phyloP scores from a whole-genome alignment of 331 rosid genomes.

The Quercus lobata region DNA sequence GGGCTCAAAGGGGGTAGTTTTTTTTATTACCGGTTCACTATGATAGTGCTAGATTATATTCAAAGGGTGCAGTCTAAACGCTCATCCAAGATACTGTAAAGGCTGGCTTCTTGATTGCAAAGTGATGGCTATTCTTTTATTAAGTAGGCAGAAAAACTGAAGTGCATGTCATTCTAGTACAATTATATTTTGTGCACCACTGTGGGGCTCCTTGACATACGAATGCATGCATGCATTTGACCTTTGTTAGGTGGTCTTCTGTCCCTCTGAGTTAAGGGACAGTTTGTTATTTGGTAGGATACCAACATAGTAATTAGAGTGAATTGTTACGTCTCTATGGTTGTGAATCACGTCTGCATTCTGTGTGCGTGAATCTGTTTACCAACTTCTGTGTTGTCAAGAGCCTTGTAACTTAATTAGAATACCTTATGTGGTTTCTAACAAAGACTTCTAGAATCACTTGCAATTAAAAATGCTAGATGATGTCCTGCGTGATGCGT shows the following conservation, averaged over 20 bases:
- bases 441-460: no score
- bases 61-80: neutral
- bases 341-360: neutral
- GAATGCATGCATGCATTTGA: neutral
- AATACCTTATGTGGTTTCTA: no score
- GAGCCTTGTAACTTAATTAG: no score
- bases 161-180: neutral
- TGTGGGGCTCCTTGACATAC: neutral
- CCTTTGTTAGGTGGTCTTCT: neutral
- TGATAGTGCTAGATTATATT: neutral
- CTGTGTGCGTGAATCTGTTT: no score
- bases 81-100: neutral
- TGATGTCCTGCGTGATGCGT: no score
- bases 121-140: conserved; percentile 8
- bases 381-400: no score
- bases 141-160: neutral
- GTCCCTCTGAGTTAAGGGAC: neutral
- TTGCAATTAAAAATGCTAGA: no score
- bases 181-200: neutral
- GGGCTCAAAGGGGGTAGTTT: conserved; percentile 37
- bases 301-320: neutral
- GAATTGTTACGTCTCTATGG: neutral
- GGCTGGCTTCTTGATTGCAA: neutral
- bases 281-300: neutral
- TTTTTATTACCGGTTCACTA: neutral